A percentile compares a stretch with the other conserved stretches of the same genome.
Conservation (phyloP, 208 protist genomes). For the Phytomonas sp. region DNA sequence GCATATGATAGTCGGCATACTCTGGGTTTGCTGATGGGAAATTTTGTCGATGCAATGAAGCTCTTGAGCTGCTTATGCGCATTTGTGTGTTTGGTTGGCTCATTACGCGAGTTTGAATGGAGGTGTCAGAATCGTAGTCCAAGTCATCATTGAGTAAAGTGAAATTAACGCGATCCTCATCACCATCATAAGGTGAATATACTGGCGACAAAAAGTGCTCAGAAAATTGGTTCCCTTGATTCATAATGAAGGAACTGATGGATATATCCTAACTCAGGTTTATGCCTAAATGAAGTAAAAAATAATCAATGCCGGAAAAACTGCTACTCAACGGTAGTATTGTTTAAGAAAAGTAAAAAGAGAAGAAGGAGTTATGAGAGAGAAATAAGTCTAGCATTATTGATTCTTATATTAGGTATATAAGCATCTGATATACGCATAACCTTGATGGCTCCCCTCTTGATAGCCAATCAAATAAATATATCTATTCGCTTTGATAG, state of each 20-base stretch:
- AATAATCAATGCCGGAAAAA: background rate
- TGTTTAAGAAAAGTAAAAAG: background rate
- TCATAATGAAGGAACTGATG: background rate
- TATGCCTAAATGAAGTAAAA: background rate
- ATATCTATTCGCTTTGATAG: background rate
- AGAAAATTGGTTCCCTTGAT: background rate
- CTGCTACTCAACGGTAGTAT: background rate
- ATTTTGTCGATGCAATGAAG: conserved; percentile 7
- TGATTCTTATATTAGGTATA: background rate
- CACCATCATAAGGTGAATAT: background rate
- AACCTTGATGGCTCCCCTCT: background rate
- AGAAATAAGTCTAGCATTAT: background rate
- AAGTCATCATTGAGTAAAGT: conserved; percentile 14
- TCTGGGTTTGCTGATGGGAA: conserved; percentile 3
- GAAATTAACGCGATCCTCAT: background rate
- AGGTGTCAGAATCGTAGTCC: conserved; percentile 29
- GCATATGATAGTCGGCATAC: conserved; percentile 13
- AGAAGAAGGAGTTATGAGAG: background rate
- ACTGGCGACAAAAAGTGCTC: background rate
- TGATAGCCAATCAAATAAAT: background rate
- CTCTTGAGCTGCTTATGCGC: conserved; percentile 8
- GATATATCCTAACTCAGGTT: background rate
- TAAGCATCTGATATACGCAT: background rate
- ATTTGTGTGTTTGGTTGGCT: background rate
- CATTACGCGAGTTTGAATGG: conserved; percentile 11